Percentiles rank a stretch among this genome's conserved stretches.
phyloP scores from a whole-genome alignment of 441 rosid species.

The Sinapis alba region DNA sequence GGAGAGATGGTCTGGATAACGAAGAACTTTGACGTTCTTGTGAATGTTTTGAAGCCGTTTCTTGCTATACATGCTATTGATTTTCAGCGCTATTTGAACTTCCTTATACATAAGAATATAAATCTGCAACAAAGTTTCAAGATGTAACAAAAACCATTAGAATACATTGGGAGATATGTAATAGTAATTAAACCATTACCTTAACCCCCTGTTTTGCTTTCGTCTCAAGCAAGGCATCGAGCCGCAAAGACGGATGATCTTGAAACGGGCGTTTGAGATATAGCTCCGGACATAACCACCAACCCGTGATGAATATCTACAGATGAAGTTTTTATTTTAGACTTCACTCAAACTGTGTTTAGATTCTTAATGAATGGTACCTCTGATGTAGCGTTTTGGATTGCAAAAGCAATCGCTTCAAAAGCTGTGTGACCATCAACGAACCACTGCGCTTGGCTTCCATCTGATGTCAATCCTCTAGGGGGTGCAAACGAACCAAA shows the following conservation, averaged over 20 bases:
- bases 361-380: conserved; percentile 27
- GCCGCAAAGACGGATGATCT: conserved; percentile 55
- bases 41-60: conserved; percentile 66
- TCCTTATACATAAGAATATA: conserved; percentile 78
- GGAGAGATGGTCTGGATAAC: conserved; percentile 76
- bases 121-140: conserved; percentile 45
- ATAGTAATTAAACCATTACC: conserved; percentile 37
- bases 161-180: neutral
- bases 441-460: conserved; percentile 80
- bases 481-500: conserved; percentile 74
- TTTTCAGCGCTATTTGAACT: conserved; percentile 73
- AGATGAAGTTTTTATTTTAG: neutral
- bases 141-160: neutral
- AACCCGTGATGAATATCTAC: conserved; percentile 75
- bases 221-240: conserved; percentile 66
- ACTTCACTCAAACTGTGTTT: neutral
- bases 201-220: conserved; percentile 80
- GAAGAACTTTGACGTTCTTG: conserved; percentile 70
- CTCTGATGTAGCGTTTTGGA: conserved; percentile 71
- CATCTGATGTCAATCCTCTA: conserved; percentile 70
- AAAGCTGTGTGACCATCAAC: conserved; percentile 79
- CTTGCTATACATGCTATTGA: conserved; percentile 72
- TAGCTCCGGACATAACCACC: conserved; percentile 89
- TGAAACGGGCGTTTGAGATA: conserved; percentile 71
- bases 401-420: conserved; percentile 68